These are phyloP conservation scores for Trichophyton benhamiae DNA, from an alignment of 2,329 filamentous ascomycete genomes.

Conservation along the genomic window DNA sequence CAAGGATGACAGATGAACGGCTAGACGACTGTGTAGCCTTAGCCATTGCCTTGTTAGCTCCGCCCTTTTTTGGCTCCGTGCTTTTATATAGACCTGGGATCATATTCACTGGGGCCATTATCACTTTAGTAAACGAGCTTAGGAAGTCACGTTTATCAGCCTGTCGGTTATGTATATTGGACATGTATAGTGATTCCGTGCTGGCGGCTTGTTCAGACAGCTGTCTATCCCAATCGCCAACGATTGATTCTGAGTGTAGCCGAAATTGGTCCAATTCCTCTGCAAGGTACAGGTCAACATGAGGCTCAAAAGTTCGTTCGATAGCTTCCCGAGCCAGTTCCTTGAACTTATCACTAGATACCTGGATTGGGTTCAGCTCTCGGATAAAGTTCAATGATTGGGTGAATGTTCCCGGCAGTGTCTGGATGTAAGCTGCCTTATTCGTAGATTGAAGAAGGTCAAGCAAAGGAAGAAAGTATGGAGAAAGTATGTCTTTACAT, in stretches of 20 bases:
- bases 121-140: constrained; percentile 92
- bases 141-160: constrained; percentile 95
- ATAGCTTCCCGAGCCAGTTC: constrained; percentile 57
- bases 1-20: constrained; percentile 28
- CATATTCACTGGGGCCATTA: constrained; percentile 96
- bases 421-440: constrained; percentile 67
- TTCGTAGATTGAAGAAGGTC: constrained; percentile 73
- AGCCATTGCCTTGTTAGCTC: constrained; percentile 16
- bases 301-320: constrained; percentile 69
- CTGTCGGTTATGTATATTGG: constrained; percentile 71
- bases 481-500: constrained; percentile 66
- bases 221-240: constrained; percentile 80
- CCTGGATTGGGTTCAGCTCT: constrained; percentile 53
- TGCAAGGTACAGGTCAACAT: constrained; percentile 83
- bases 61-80: constrained; percentile 24
- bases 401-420: constrained; percentile 75
- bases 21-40: constrained; percentile 18
- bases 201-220: constrained; percentile 81
- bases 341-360: constrained; percentile 46
- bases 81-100: constrained; percentile 58
- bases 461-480: constrained; percentile 74
- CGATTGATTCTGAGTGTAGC: constrained; percentile 60
- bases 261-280: constrained; percentile 85
- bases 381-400: constrained; percentile 69
- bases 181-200: constrained; percentile 90